phyloP scores from a whole-genome alignment of 139 green algal species.

The Ettlia oleoabundans region DNA sequence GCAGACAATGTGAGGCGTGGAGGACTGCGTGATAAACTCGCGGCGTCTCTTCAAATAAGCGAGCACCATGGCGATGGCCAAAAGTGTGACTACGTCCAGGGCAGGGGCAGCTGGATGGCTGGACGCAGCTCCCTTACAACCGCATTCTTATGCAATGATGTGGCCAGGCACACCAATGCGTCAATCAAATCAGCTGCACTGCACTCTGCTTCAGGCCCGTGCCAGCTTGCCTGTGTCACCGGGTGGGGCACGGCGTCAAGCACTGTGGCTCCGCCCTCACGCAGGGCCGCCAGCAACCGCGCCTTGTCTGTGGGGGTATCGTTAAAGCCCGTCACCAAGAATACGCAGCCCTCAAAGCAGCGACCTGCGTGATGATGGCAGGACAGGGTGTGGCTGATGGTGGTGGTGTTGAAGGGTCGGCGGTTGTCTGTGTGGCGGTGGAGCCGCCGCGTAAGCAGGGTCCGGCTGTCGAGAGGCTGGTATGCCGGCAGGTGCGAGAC shows the following conservation, averaged over 20 bases:
- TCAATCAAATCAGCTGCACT: too few relatives aligned
- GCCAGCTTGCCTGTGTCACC: neutral
- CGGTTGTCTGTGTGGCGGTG: neutral
- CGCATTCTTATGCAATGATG: too few relatives aligned
- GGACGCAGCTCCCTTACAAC: too few relatives aligned
- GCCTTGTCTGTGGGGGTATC: neutral
- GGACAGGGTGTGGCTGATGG: too few relatives aligned
- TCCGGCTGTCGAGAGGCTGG: neutral
- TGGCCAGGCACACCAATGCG: too few relatives aligned
- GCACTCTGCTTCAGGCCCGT: too few relatives aligned
- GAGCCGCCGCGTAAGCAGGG: too few relatives aligned
- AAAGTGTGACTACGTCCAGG: too few relatives aligned
- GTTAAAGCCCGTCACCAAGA: constrained; percentile 29
- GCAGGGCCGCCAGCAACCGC: neutral
- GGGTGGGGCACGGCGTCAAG: neutral
- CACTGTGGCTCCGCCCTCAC: neutral
- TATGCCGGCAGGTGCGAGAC: neutral
- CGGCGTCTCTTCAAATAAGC: too few relatives aligned
- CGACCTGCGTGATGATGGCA: neutral
- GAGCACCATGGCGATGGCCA: neutral
- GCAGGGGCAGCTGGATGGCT: too few relatives aligned
- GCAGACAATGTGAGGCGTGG: neutral
- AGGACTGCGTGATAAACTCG: neutral
- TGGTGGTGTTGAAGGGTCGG: too few relatives aligned
- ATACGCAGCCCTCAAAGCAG: constrained; percentile 27